These are phyloP conservation scores for Apiospora pterosperma DNA, from an alignment of 2,329 filamentous ascomycete species.

Conservation along the genomic window DNA sequence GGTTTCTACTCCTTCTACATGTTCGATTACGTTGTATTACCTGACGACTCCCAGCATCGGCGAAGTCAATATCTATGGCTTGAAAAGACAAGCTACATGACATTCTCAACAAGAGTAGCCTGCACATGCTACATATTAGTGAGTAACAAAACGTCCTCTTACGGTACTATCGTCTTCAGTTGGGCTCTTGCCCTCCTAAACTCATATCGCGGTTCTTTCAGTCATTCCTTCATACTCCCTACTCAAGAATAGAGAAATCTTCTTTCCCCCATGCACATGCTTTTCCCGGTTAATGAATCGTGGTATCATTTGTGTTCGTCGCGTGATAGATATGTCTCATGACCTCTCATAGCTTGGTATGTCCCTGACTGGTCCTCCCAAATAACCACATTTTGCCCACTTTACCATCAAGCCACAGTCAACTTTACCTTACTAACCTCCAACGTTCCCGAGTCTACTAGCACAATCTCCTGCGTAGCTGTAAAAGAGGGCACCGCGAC, in stretches of 20 bases:
- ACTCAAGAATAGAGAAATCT: neutral
- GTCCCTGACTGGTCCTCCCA: neutral
- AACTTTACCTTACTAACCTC: constrained; percentile 71
- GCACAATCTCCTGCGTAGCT: constrained; percentile 72
- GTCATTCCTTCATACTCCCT: neutral
- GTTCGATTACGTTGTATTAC: neutral
- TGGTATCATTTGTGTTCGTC: neutral
- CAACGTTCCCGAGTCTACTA: constrained; percentile 83
- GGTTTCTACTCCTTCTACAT: neutral
- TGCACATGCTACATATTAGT: neutral
- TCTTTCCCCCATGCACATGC: neutral
- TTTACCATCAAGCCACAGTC: neutral
- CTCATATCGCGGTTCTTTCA: neutral
- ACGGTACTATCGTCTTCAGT: neutral
- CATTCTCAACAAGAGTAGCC: neutral
- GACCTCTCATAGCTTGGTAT: neutral
- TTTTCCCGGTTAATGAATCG: neutral
- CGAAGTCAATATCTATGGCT: neutral
- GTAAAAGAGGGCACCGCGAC: constrained; percentile 82
- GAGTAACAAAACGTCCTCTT: neutral
- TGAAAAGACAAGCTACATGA: neutral
- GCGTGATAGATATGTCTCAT: neutral
- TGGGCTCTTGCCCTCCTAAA: neutral
- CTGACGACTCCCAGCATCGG: neutral
- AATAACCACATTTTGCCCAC: neutral